These are phyloP conservation scores for Pistacia integerrima DNA, from an alignment of 345 rosid species.

Conservation along the genomic window DNA sequence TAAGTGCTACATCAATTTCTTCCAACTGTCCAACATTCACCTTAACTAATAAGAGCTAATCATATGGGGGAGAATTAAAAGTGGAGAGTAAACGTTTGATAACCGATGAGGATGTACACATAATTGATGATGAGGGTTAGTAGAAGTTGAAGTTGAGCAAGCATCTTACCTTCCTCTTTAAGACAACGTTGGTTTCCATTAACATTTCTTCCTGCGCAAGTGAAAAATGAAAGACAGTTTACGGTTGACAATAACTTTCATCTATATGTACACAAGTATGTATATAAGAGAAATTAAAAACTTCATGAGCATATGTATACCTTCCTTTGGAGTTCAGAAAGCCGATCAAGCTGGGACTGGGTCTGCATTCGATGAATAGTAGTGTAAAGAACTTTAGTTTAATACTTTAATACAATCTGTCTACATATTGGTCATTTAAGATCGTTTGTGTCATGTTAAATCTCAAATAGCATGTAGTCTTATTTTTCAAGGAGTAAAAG, in stretches of 20 bases:
- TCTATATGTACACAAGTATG: not conserved
- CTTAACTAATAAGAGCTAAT: too few species aligned
- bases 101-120: too few species aligned
- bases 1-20: slow-evolving; percentile 11
- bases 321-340: slow-evolving; percentile 44
- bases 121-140: too few species aligned
- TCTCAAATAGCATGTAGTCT: too few species aligned
- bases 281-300: too few species aligned
- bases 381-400: not conserved
- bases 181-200: slow-evolving; percentile 28
- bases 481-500: too few species aligned
- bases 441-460: too few species aligned
- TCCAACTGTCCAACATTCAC: slow-evolving; percentile 24
- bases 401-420: too few species aligned
- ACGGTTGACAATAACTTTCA: not conserved
- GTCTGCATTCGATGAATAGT: slow-evolving; percentile 25
- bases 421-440: too few species aligned
- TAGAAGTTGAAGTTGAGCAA: not conserved
- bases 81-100: too few species aligned
- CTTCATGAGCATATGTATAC: slow-evolving; percentile 14
- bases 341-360: slow-evolving; percentile 28
- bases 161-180: slow-evolving; percentile 29
- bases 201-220: slow-evolving; percentile 28
- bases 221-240: not conserved
- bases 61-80: too few species aligned